Evolutionary conservation across 2,329 filamentous ascomycete species (phyloP).

Genomic region (Nakataea oryzae): DNA sequence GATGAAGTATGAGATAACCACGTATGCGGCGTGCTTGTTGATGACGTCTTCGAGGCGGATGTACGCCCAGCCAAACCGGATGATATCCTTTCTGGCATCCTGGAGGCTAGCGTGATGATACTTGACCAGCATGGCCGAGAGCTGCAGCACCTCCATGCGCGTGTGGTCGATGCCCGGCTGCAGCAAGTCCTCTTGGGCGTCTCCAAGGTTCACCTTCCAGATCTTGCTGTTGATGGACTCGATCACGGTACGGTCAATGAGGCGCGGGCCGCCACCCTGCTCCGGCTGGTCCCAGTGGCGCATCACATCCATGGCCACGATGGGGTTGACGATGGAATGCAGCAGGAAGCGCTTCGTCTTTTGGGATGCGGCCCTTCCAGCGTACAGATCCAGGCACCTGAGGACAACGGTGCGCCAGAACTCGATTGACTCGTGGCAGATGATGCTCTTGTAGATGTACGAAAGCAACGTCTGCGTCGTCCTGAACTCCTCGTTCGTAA

Average conservation of each 20-base stretch:
- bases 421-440: constrained; percentile 73
- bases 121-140: constrained; percentile 91
- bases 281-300: constrained; percentile 59
- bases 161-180: constrained; percentile 90
- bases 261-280: constrained; percentile 47
- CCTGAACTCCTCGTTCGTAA: constrained; percentile 76
- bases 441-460: constrained; percentile 78
- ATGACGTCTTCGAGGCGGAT: constrained; percentile 97
- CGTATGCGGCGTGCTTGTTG: constrained; percentile 97
- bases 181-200: constrained; percentile 70
- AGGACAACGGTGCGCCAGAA: constrained; percentile 76
- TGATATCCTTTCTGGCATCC: constrained; percentile 92
- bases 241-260: constrained; percentile 81
- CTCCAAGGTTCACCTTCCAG: constrained; percentile 81
- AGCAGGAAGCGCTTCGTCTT: constrained; percentile 89
- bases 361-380: constrained; percentile 66
- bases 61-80: constrained; percentile 98
- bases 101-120: constrained; percentile 83
- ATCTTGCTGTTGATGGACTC: constrained; percentile 86
- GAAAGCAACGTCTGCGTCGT: constrained; percentile 63
- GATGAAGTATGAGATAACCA: constrained; percentile 96
- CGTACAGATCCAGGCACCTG: constrained; percentile 80
- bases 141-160: constrained; percentile 87
- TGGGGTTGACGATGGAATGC: constrained; percentile 87
- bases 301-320: constrained; percentile 93